phyloP scores from a whole-genome alignment of 169 alveolate species.

The Plasmodium vivax region DNA sequence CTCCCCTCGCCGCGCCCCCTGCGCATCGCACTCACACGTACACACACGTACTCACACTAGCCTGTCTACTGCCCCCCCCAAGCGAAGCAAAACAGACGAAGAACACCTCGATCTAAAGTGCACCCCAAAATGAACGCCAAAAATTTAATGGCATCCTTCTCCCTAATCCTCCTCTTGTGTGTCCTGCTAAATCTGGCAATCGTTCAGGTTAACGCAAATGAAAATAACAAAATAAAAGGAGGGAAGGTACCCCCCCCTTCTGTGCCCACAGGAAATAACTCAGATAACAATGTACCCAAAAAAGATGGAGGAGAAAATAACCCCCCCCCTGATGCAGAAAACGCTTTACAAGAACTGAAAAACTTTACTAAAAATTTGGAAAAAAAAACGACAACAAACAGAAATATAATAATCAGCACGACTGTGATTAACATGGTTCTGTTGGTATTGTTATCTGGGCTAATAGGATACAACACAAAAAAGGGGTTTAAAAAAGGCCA shows the following conservation, averaged over 20 bases:
- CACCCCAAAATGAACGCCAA: slow-evolving; percentile 25
- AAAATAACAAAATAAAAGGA: not conserved
- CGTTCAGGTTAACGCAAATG: slow-evolving; percentile 5
- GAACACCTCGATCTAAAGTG: not conserved
- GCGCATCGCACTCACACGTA: not conserved
- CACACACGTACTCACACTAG: not conserved
- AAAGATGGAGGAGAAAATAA: slow-evolving; percentile 3
- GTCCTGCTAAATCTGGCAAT: not conserved
- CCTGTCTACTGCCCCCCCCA: not conserved
- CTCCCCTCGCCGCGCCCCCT: too few relatives aligned
- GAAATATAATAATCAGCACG: slow-evolving; percentile 9
- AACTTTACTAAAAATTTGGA: not conserved
- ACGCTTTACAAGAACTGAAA: slow-evolving; percentile 25
- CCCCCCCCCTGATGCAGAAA: slow-evolving; percentile 2
- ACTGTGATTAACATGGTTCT: slow-evolving; percentile 14
- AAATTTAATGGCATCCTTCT: slow-evolving; percentile 8
- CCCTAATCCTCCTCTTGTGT: not conserved
- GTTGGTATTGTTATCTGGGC: slow-evolving; percentile 12
- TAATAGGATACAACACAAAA: slow-evolving; percentile 18
- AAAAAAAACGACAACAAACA: slow-evolving; percentile 17
- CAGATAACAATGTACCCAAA: not conserved
- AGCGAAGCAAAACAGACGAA: not conserved
- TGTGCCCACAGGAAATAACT: not conserved
- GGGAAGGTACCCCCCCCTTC: not conserved
- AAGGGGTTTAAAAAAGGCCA: not conserved